These are phyloP conservation scores for Glonium stellatum DNA, from an alignment of 495 filamentous ascomycete genomes.

Conservation along the genomic window DNA sequence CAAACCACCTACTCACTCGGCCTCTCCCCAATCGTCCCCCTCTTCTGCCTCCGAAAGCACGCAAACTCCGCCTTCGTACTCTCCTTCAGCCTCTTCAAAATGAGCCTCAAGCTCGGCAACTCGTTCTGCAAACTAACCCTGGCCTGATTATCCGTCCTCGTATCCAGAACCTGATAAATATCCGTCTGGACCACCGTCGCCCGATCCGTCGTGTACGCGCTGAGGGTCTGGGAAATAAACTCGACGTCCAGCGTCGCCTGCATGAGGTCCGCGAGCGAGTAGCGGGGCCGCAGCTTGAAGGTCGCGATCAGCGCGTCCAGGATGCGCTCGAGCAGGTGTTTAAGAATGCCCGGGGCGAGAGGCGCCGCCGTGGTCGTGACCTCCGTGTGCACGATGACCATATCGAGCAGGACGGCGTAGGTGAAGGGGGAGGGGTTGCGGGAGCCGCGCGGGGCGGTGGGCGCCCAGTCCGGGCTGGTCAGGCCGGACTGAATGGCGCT, in stretches of 20 bases:
- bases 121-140: conserved; percentile 72
- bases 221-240: conserved; percentile 89
- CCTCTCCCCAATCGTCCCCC: conserved; percentile 13
- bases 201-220: conserved; percentile 76
- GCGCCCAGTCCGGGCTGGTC: conserved; percentile 61
- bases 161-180: conserved; percentile 84
- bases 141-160: conserved; percentile 77
- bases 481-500: conserved; percentile 66
- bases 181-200: conserved; percentile 71
- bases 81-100: conserved; percentile 76
- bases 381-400: conserved; percentile 88
- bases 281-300: conserved; percentile 56
- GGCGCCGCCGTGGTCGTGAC: conserved; percentile 62
- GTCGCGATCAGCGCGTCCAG: conserved; percentile 46
- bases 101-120: conserved; percentile 76
- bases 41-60: conserved; percentile 34
- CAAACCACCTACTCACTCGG: background rate
- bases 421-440: conserved; percentile 78
- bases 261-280: conserved; percentile 75
- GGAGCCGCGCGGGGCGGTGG: conserved; percentile 46
- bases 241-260: conserved; percentile 96
- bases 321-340: conserved; percentile 70
- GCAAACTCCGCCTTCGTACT: conserved; percentile 74
- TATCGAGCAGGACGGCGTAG: conserved; percentile 70
- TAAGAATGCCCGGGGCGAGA: conserved; percentile 67